Conservation (phyloP, 345 rosid genomes). For the Populus deltoides region DNA sequence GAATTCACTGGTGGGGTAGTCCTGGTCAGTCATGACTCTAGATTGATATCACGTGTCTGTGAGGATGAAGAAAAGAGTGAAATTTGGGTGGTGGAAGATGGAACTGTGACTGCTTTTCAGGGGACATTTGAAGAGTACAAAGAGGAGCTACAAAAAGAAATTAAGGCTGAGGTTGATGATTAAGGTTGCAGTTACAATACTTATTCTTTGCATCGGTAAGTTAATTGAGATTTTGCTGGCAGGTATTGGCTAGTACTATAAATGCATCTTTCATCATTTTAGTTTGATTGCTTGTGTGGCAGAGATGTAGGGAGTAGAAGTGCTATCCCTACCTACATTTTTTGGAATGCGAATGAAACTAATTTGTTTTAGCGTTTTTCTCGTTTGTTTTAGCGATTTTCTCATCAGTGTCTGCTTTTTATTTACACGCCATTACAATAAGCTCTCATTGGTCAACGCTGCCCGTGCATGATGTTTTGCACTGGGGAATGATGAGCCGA, state of each 20-base stretch:
- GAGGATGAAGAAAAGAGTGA: constrained; percentile 82
- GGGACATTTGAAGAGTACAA: constrained; percentile 5
- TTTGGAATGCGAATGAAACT: background rate
- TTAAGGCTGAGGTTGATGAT: constrained; percentile 8
- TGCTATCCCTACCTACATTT: background rate
- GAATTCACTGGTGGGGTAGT: constrained; percentile 92
- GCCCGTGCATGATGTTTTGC: background rate
- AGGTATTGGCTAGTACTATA: background rate
- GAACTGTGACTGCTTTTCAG: constrained; percentile 43
- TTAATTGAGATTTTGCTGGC: background rate
- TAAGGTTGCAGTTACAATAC: background rate
- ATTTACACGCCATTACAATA: background rate
- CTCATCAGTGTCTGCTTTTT: background rate
- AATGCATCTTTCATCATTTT: background rate
- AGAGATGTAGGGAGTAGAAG: background rate
- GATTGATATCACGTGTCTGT: constrained; percentile 85
- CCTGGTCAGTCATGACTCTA: constrained; percentile 87
- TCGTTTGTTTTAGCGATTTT: background rate
- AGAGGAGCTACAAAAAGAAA: background rate
- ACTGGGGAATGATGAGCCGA: background rate
- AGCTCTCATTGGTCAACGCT: no score
- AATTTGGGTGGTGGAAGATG: constrained; percentile 90
- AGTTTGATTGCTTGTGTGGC: background rate
- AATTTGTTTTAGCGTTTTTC: background rate
- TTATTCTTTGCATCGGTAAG: background rate